Percentiles rank a stretch among this genome's conserved stretches.
Evolutionary conservation across 2,329 filamentous ascomycete species (phyloP).

Genomic region (Juglanconis sp.): DNA sequence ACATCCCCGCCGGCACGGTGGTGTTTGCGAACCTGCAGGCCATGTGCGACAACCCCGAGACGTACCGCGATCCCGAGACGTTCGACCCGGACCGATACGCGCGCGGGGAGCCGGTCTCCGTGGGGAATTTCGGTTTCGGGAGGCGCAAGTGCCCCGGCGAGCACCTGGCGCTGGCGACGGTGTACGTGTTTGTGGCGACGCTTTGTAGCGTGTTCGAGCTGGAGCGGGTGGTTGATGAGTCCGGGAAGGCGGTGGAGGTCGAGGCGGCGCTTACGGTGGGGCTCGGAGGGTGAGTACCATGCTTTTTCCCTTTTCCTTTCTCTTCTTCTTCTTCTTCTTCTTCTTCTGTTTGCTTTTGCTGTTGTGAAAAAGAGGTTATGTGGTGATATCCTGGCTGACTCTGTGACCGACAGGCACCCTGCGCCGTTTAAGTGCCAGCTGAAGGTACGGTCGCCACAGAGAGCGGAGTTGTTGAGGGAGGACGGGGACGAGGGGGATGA

Average conservation of each 20-base stretch:
- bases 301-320: not conserved
- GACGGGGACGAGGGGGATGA: not conserved
- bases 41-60: constrained; percentile 39
- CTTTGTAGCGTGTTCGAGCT: constrained; percentile 23
- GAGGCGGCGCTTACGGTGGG: constrained; percentile 21
- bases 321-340: no score
- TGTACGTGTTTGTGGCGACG: constrained; percentile 37
- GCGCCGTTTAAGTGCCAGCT: constrained; percentile 21
- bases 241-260: constrained; percentile 20
- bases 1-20: constrained; percentile 52
- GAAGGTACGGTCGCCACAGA: constrained; percentile 7
- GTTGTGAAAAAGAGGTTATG: no score
- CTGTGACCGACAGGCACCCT: constrained; percentile 16
- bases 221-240: constrained; percentile 18
- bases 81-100: constrained; percentile 48
- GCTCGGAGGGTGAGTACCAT: constrained; percentile 19
- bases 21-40: constrained; percentile 36
- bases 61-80: constrained; percentile 38
- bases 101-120: constrained; percentile 42
- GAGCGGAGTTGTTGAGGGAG: constrained; percentile 6
- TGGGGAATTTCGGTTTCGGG: constrained; percentile 51
- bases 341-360: no score
- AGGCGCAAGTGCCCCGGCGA: constrained; percentile 38
- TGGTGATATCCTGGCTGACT: not conserved
- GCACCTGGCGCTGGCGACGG: constrained; percentile 22